Evolutionary conservation across 1,284 basidiomycete species (phyloP), one percentile per base, ranked within the genome.

Genomic region (Thecaphora thlaspeos): DNA sequence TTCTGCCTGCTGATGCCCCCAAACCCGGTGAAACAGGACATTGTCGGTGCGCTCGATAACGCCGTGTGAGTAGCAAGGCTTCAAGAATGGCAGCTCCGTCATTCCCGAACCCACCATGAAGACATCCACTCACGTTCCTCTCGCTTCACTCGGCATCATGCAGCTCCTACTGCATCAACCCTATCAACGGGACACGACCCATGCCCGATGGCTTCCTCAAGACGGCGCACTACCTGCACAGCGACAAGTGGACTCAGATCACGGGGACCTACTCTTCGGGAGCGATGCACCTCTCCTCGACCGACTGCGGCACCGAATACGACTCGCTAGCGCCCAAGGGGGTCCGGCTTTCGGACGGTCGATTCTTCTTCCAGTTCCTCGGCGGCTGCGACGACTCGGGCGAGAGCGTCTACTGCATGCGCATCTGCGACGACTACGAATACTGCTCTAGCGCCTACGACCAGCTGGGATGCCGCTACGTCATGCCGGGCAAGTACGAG

Each of bases 1-100:
- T 71, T 71, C 30, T 75, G 72, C 50, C 45, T 73, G 24, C 52
- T 73, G 23, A 70, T 71, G 66, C 73, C 72, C 2, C 73, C 72
- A 14, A 60, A 75, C 34, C 70, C 73, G 46, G 59, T 53, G 42
- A 68, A 42, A 34, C 32, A 74, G 49, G 72, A 74, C 44, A 36
- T 75, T 22, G 72, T 75, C 2, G 71, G 73, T 18, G 73, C 73
- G 14, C 72, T 74, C 43, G 70, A 72, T 4, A 40, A 57, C 26
- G 73, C 73, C 1, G 72, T 74, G 12, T 39, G 37, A 39, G 37
- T 39, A n/a, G 8, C n/a, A 39, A n/a, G n/a, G n/a, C 28, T 14
- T 8, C 28, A 14, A 14, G 8, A 7, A 14, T 14, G 8, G 28
- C 28, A 30, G 28, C 28, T 7, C 28, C 28, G 28, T 30, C 28